These are phyloP conservation scores for Phaseolus coccineus DNA, from an alignment of 331 rosid genomes.

Conservation along the genomic window DNA sequence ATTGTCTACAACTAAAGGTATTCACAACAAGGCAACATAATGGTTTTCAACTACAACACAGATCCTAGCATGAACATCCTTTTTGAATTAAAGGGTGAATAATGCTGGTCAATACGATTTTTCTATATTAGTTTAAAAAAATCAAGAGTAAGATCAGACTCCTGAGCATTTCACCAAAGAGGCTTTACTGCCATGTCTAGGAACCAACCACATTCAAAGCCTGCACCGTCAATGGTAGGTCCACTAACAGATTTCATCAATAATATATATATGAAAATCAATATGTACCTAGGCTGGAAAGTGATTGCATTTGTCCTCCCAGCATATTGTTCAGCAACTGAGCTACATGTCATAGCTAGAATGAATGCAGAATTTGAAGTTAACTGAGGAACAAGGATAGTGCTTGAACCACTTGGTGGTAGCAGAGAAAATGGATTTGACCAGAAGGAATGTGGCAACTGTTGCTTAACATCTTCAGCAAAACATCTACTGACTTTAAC, in stretches of 20 bases:
- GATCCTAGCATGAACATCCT: slow-evolving; percentile 9
- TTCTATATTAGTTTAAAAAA: background rate
- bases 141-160: slow-evolving; percentile 31
- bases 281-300: slow-evolving; percentile 90
- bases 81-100: background rate
- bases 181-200: slow-evolving; percentile 22
- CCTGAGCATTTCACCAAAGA: slow-evolving; percentile 4
- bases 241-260: slow-evolving; percentile 21
- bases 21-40: slow-evolving; percentile 2
- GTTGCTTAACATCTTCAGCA: slow-evolving; percentile 52
- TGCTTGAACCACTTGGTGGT: slow-evolving; percentile 95
- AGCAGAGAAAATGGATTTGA: slow-evolving; percentile 80
- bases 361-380: slow-evolving; percentile 72
- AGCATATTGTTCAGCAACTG: slow-evolving; percentile 71
- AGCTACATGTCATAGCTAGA: slow-evolving; percentile 77
- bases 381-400: slow-evolving; percentile 77
- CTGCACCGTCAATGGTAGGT: slow-evolving; percentile 11
- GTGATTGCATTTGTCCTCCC: slow-evolving; percentile 84
- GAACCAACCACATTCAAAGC: background rate
- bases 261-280: slow-evolving; percentile 21
- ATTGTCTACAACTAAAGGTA: slow-evolving; percentile 20
- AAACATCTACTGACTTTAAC: slow-evolving; percentile 69
- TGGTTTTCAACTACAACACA: slow-evolving; percentile 18
- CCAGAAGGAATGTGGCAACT: slow-evolving; percentile 63
- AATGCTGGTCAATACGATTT: background rate